Evolutionary conservation across 2,329 filamentous ascomycete species (phyloP), one percentile per base, ranked within the genome.

Genomic region (Arthrobotrys conoides): DNA sequence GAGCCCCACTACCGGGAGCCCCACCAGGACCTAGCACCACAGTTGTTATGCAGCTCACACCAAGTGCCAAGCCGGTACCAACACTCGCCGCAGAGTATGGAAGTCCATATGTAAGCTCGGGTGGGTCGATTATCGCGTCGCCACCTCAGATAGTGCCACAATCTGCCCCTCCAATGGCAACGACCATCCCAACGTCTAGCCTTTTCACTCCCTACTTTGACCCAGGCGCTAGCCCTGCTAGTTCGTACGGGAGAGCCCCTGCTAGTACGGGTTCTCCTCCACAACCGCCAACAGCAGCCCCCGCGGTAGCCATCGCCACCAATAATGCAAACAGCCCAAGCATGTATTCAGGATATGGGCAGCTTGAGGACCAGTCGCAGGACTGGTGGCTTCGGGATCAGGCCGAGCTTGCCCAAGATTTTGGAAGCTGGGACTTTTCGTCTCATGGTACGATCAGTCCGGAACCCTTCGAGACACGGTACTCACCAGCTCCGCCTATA

Each of bases 351-450:
- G 81, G 81, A 69, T 69, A 80, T 36, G 69, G 79, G 20, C 80
- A 79, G 82, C 83, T 81, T 71, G 82, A 76, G 81, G 83, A 49
- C n/a, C 82, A 55, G 68, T 83, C 61, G 59, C 89, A 91, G 77
- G 88, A 91, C 81, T 90, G 88, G 89, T 90, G 89, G 86, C 86
- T 90, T 68, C 85, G 87, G 41, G 90, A 92, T 81, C 89, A 91
- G 81, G 87, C 86, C 18, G 87, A 88, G 63, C 84, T 91, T 3
- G 89, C 88, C 0, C 83, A 88, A 3, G 90, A 90, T 0, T 89
- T 91, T 80, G 90, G 80, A 49, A 72, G 63, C 38, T 78, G 75
- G 75, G 75, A 78, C 44, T 78, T 78, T 67, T 72, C 68, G 46
- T 71, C 79, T 1, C 73, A 72, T 22, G 70, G 79, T 20, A 80